Percentiles rank a stretch among this genome's conserved stretches.
Evolutionary conservation across 768 basidiomycete genomes (phyloP).

Genomic region (Grammothele lineata): DNA sequence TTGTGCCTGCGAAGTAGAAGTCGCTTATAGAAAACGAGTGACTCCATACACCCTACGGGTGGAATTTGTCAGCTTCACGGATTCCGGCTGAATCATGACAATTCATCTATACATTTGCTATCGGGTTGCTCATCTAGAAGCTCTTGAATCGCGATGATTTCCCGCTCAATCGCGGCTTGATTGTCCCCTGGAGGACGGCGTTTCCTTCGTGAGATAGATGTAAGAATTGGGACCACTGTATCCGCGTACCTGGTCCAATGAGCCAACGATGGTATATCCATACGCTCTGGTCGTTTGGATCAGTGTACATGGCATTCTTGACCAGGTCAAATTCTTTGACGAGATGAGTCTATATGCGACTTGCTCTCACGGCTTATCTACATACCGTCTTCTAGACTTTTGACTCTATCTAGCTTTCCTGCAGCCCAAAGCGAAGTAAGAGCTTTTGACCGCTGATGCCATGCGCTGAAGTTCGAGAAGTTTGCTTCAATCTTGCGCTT

Average conservation of each 20-base stretch:
- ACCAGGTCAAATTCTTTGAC: constrained; percentile 97
- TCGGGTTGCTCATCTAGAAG: constrained; percentile 86
- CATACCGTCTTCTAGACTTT: constrained; percentile 69
- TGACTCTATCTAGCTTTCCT: constrained; percentile 45
- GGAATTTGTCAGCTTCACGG: too few species aligned
- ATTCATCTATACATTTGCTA: constrained; percentile 86
- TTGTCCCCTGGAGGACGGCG: constrained; percentile 59
- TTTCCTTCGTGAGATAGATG: too few species aligned
- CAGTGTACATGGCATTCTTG: constrained; percentile 92
- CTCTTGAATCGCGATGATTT: constrained; percentile 78
- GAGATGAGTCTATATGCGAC: too few species aligned
- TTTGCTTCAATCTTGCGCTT: constrained; percentile 87
- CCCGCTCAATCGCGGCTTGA: constrained; percentile 55
- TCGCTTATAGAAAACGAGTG: constrained; percentile 77
- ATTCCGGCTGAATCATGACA: too few species aligned
- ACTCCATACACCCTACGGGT: constrained; percentile 87
- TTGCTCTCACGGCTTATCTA: neutral
- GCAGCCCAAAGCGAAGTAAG: constrained; percentile 60
- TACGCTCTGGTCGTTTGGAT: constrained; percentile 92
- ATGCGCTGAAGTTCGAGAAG: constrained; percentile 97
- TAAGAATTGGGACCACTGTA: neutral
- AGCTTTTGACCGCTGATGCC: constrained; percentile 94
- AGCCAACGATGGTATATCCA: constrained; percentile 99
- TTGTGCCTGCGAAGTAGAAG: constrained; percentile 54
- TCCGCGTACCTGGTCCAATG: constrained; percentile 60